Evolutionary conservation across 2,329 filamentous ascomycete species (phyloP).

Genomic region (Paecilomyces sp.): DNA sequence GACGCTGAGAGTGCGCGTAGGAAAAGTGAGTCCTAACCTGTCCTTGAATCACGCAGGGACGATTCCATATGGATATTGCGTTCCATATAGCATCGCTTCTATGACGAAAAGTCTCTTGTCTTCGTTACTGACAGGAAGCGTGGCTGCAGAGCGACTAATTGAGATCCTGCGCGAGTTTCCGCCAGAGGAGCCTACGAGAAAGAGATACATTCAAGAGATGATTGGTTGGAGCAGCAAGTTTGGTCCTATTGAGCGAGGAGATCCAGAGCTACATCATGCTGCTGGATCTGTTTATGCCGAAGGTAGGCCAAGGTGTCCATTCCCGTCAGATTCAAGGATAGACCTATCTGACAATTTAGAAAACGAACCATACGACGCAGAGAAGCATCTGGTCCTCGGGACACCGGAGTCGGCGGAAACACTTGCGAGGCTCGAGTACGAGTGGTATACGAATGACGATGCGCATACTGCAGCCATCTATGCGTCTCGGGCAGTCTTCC

Average conservation of each 20-base stretch:
- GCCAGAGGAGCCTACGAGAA: slow-evolving; percentile 77
- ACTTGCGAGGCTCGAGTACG: slow-evolving; percentile 77
- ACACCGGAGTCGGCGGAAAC: slow-evolving; percentile 80
- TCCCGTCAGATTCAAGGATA: not conserved
- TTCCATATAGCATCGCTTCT: not conserved
- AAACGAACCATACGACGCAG: slow-evolving; percentile 86
- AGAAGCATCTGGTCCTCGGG: slow-evolving; percentile 79
- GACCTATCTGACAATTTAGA: slow-evolving; percentile 43
- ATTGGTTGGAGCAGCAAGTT: slow-evolving; percentile 80
- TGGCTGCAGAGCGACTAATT: slow-evolving; percentile 53
- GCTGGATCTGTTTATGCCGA: slow-evolving; percentile 83
- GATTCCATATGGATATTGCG: not conserved
- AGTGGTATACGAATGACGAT: slow-evolving; percentile 87
- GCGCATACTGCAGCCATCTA: slow-evolving; percentile 82
- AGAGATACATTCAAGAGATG: slow-evolving; percentile 84
- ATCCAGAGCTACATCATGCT: slow-evolving; percentile 91
- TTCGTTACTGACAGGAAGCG: not conserved
- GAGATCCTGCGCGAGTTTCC: slow-evolving; percentile 75
- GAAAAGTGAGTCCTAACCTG: slow-evolving; percentile 26
- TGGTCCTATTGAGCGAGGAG: slow-evolving; percentile 82
- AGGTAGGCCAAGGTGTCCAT: slow-evolving; percentile 32
- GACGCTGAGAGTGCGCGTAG: slow-evolving; percentile 57
- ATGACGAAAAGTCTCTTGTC: not conserved
- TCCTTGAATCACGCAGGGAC: not conserved
- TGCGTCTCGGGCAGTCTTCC: slow-evolving; percentile 76